phyloP scores from a whole-genome alignment of 2,329 filamentous ascomycete genomes.

The Colletotrichum plurivorum region DNA sequence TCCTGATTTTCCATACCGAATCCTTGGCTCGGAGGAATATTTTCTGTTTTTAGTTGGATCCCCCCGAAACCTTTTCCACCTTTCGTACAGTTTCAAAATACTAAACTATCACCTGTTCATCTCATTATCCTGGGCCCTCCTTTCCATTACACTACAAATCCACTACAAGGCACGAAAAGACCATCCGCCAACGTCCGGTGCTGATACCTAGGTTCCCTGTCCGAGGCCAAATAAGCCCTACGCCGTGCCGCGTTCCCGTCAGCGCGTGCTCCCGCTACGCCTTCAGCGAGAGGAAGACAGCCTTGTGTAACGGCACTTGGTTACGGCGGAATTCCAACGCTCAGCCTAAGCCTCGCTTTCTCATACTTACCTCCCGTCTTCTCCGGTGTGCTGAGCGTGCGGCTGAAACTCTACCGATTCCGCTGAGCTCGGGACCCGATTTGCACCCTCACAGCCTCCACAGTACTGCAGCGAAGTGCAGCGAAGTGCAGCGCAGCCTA shows the following conservation, averaged over 20 bases:
- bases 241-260: constrained; percentile 4
- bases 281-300: background rate
- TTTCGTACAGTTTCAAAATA: background rate
- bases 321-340: constrained; percentile 3
- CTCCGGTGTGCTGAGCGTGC: constrained; percentile 5
- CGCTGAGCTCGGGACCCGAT: constrained; percentile 22
- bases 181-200: too few species aligned
- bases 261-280: background rate
- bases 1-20: constrained; percentile 4
- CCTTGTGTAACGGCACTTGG: background rate
- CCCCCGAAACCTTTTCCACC: background rate
- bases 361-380: background rate
- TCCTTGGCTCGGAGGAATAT: constrained; percentile 12
- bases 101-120: constrained; percentile 23
- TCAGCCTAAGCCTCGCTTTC: constrained; percentile 25
- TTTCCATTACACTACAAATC: background rate
- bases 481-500: constrained; percentile 23
- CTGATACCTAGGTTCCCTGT: constrained; percentile 7
- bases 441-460: constrained; percentile 30
- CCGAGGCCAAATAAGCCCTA: constrained; percentile 27
- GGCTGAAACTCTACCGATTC: constrained; percentile 31
- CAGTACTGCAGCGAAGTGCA: background rate
- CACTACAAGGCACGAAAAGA: too few species aligned
- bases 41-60: constrained; percentile 13
- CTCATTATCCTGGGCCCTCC: background rate